Percentiles rank a stretch among this genome's conserved stretches.
Conservation (phyloP, 345 rosid species). For the Gossypium australe region DNA sequence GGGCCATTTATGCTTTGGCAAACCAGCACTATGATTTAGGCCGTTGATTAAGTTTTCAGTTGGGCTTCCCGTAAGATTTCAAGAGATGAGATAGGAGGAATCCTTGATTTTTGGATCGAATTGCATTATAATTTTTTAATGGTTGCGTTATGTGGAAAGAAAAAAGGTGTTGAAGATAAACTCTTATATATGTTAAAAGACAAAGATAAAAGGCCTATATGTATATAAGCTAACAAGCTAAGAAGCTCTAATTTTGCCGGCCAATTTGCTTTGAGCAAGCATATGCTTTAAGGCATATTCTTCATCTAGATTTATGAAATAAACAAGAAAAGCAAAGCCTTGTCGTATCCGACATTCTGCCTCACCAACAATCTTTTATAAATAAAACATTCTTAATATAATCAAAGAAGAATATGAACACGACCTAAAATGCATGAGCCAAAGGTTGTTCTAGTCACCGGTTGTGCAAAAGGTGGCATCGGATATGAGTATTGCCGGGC, state of each 20-base stretch:
- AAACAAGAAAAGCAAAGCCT: slow-evolving; percentile 6
- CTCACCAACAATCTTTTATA: background rate
- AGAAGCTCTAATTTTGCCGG: slow-evolving; percentile 15
- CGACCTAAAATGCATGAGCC: slow-evolving; percentile 25
- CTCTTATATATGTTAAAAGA: no score
- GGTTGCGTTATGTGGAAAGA: no score
- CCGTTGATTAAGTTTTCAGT: no score
- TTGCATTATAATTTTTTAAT: no score
- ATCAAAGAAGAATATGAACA: background rate
- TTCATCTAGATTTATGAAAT: background rate
- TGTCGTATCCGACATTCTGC: slow-evolving; percentile 2
- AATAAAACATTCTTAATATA: background rate
- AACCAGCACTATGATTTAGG: no score
- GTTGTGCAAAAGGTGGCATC: slow-evolving; percentile 65
- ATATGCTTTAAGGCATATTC: slow-evolving; percentile 28
- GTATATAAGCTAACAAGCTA: background rate
- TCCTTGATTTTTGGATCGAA: no score
- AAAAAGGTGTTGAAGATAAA: no score
- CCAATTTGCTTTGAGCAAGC: slow-evolving; percentile 16
- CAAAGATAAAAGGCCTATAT: background rate
- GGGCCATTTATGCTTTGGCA: no score
- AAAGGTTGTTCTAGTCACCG: slow-evolving; percentile 54
- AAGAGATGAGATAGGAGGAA: no score
- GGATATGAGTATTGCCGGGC: slow-evolving; percentile 66
- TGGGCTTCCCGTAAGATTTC: no score